A percentile compares a stretch with the other conserved stretches of the same genome.
phyloP scores from a whole-genome alignment of 345 rosid genomes.

The Populus davidiana region DNA sequence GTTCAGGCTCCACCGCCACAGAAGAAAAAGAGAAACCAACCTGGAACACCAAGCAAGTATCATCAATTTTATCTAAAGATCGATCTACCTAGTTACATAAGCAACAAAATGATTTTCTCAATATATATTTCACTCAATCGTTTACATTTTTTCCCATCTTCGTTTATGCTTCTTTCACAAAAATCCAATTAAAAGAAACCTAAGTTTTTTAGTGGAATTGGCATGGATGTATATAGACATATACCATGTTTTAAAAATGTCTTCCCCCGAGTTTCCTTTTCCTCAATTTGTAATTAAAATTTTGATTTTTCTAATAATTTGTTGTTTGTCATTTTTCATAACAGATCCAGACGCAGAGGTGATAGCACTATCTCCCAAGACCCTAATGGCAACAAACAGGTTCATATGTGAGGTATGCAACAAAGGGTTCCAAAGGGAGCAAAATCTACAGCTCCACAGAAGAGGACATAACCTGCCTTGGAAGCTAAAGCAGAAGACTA shows the following conservation, averaged over 20 bases:
- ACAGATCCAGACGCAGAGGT: constrained; percentile 86
- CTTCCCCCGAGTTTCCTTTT: neutral
- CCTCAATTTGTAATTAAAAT: neutral
- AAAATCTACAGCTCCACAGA: constrained; percentile 79
- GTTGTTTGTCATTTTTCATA: constrained; percentile 22
- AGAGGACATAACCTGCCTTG: constrained; percentile 89
- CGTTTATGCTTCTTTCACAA: constrained; percentile 2
- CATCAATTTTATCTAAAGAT: constrained; percentile 26
- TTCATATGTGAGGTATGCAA: constrained; percentile 86
- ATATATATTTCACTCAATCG: neutral
- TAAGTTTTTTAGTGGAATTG: constrained; percentile 16
- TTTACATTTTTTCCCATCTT: constrained; percentile 5
- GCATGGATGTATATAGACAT: neutral
- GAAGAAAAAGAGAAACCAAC: constrained; percentile 73
- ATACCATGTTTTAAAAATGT: neutral
- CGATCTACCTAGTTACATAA: neutral
- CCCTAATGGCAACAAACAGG: constrained; percentile 83
- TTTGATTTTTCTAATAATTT: constrained; percentile 12
- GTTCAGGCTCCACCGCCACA: constrained; percentile 46
- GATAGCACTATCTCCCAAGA: constrained; percentile 80
- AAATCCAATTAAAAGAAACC: constrained; percentile 15
- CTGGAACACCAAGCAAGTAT: constrained; percentile 77
- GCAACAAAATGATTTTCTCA: neutral
- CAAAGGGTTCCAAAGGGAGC: constrained; percentile 84
- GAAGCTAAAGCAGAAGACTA: constrained; percentile 72